Evolutionary conservation across 2,329 filamentous ascomycete genomes (phyloP).

Genomic region (Herpotrichia juniperi): DNA sequence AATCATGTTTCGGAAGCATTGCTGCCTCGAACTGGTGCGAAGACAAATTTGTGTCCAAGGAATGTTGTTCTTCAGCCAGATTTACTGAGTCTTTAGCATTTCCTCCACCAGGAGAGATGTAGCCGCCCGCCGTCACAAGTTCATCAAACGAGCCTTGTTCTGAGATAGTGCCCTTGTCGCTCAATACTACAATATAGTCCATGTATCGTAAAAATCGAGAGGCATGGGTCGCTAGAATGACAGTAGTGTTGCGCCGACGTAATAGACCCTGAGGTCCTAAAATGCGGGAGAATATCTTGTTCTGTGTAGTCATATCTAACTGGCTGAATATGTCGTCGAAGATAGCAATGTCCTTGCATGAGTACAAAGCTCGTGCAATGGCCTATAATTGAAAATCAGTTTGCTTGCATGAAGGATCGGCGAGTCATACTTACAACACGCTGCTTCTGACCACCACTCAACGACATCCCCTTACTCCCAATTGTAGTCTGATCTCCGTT

Average conservation of each 20-base stretch:
- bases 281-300: background rate
- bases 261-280: background rate
- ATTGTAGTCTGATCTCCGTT: constrained; percentile 44
- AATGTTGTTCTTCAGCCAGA: background rate
- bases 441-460: constrained; percentile 78
- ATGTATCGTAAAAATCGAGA: constrained; percentile 39
- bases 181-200: constrained; percentile 14
- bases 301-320: background rate
- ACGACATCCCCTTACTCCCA: constrained; percentile 53
- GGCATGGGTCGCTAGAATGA: constrained; percentile 28
- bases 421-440: constrained; percentile 89
- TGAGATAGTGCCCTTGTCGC: constrained; percentile 2
- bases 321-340: constrained; percentile 1
- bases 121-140: constrained; percentile 24
- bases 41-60: no score
- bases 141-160: constrained; percentile 44
- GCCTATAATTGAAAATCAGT: constrained; percentile 7
- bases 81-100: constrained; percentile 13
- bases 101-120: constrained; percentile 25
- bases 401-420: constrained; percentile 38
- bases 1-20: background rate
- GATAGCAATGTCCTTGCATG: background rate
- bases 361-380: background rate
- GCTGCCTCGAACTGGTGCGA: background rate
- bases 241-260: constrained; percentile 17